phyloP scores from a whole-genome alignment of 345 rosid species.

The Rhodamnia rubescens region DNA sequence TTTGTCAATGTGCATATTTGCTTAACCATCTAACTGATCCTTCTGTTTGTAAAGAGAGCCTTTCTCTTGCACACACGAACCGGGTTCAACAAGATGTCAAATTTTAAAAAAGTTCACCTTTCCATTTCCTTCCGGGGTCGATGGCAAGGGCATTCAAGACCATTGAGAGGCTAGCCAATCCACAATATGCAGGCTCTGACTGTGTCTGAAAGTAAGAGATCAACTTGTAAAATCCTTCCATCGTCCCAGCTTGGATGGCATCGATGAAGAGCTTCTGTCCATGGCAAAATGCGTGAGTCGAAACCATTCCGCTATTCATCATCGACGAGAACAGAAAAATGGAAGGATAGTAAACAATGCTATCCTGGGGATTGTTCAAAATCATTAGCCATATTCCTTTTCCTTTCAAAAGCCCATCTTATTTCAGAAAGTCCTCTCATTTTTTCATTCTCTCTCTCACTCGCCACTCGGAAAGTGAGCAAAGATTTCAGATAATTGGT shows the following conservation, averaged over 20 bases:
- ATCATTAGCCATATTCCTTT: background rate
- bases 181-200: constrained; percentile 89
- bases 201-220: constrained; percentile 85
- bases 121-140: constrained; percentile 79
- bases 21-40: background rate
- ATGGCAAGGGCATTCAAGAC: constrained; percentile 86
- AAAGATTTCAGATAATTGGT: background rate
- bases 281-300: background rate
- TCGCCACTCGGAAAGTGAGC: background rate
- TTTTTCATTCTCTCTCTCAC: background rate
- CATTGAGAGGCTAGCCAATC: constrained; percentile 81
- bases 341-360: background rate
- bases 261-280: constrained; percentile 69
- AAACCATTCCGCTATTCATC: background rate
- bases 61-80: background rate
- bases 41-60: background rate
- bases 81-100: background rate
- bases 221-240: constrained; percentile 83
- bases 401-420: background rate
- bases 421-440: background rate
- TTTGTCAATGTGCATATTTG: background rate
- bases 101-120: constrained; percentile 25
- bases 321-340: background rate
- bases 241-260: constrained; percentile 77
- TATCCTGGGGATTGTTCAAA: background rate